Evolutionary conservation across 805 yeast species (phyloP).

Genomic region (Schwanniomyces polymorphus): DNA sequence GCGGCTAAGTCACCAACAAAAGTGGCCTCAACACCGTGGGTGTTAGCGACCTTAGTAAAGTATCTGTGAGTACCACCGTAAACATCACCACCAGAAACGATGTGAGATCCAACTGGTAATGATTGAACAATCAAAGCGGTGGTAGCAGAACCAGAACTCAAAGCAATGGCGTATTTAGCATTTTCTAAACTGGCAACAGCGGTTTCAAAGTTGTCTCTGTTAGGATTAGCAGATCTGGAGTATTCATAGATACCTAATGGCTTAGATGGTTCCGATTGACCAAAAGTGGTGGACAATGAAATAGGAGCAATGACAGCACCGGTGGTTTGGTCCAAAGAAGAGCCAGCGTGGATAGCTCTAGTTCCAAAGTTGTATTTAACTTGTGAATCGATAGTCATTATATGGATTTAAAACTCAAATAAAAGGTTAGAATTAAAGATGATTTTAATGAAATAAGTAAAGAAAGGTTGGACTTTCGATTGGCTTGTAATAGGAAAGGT

Average conservation of each 20-base stretch:
- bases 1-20: constrained; percentile 65
- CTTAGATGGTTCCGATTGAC: constrained; percentile 72
- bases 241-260: constrained; percentile 82
- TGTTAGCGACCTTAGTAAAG: constrained; percentile 79
- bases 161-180: constrained; percentile 74
- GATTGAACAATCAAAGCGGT: constrained; percentile 77
- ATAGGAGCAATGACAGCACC: constrained; percentile 89
- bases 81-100: constrained; percentile 79
- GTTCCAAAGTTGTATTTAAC: constrained; percentile 62
- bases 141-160: constrained; percentile 83
- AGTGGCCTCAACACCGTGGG: constrained; percentile 70
- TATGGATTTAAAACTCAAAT: neutral
- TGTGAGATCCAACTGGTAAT: constrained; percentile 70
- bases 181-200: constrained; percentile 79
- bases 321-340: constrained; percentile 65
- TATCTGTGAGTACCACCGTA: constrained; percentile 93
- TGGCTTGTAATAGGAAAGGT: neutral
- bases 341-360: constrained; percentile 82
- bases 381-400: constrained; percentile 40
- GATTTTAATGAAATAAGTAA: neutral
- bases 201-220: constrained; percentile 76
- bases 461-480: constrained; percentile 1
- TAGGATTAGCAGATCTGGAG: constrained; percentile 84
- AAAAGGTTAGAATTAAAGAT: neutral
- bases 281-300: constrained; percentile 82